phyloP scores from a whole-genome alignment of 495 filamentous ascomycete genomes.

The Aspergillus saccharolyticus region DNA sequence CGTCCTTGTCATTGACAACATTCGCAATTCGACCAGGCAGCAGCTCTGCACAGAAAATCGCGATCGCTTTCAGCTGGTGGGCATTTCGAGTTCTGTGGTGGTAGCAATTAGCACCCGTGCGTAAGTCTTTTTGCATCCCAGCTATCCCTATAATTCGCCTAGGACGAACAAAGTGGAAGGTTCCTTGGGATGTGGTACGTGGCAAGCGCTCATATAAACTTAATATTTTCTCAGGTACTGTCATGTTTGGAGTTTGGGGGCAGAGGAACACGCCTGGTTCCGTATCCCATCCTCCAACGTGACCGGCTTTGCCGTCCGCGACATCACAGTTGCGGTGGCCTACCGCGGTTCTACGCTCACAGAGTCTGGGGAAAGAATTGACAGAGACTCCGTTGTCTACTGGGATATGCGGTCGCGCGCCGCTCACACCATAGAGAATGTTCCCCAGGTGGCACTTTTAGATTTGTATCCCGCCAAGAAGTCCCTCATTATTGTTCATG shows the following conservation, averaged over 20 bases:
- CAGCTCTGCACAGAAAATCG: slow-evolving; percentile 28
- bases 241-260: slow-evolving; percentile 28
- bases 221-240: slow-evolving; percentile 19
- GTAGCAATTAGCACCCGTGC: slow-evolving; percentile 24
- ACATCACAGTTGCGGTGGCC: slow-evolving; percentile 19
- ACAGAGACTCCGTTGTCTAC: slow-evolving; percentile 17
- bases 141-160: too few relatives aligned
- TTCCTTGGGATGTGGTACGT: background rate
- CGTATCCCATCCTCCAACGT: slow-evolving; percentile 19
- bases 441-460: slow-evolving; percentile 9
- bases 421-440: slow-evolving; percentile 14
- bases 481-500: slow-evolving; percentile 11
- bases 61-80: slow-evolving; percentile 15
- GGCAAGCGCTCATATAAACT: background rate
- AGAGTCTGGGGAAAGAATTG: background rate
- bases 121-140: slow-evolving; percentile 17
- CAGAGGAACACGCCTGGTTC: slow-evolving; percentile 18
- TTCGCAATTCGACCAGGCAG: slow-evolving; percentile 10
- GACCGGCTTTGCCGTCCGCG: slow-evolving; percentile 11
- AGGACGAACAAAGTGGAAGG: background rate
- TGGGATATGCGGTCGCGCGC: slow-evolving; percentile 19
- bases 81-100: slow-evolving; percentile 21
- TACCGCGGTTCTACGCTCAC: background rate
- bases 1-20: slow-evolving; percentile 15
- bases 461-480: slow-evolving; percentile 5